Conservation (phyloP, 2,329 filamentous ascomycete species). For the Colletotrichum sp. region DNA sequence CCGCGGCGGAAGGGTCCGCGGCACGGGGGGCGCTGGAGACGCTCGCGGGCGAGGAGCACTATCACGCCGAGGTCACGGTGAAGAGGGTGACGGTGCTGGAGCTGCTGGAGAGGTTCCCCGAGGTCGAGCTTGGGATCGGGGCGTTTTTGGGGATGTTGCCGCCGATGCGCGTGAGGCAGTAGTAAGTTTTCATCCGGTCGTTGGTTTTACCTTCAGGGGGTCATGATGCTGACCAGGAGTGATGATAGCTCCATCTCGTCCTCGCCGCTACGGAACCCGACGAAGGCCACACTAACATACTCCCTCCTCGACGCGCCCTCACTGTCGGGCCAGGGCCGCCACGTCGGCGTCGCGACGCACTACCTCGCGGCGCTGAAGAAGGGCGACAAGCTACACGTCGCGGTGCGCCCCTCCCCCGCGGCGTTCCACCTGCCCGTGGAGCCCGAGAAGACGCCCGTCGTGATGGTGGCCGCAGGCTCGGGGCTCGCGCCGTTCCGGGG, state of each 20-base stretch:
- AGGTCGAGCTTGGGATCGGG: slow-evolving; percentile 58
- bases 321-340: slow-evolving; percentile 49
- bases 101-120: slow-evolving; percentile 61
- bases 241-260: slow-evolving; percentile 65
- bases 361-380: slow-evolving; percentile 58
- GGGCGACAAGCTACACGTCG: slow-evolving; percentile 52
- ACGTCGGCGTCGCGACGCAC: slow-evolving; percentile 64
- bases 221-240: neutral
- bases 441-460: slow-evolving; percentile 41
- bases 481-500: slow-evolving; percentile 36
- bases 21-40: slow-evolving; percentile 34
- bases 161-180: slow-evolving; percentile 55
- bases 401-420: slow-evolving; percentile 46
- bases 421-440: slow-evolving; percentile 47
- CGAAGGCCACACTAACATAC: slow-evolving; percentile 65
- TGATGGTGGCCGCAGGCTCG: slow-evolving; percentile 44
- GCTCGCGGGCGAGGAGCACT: slow-evolving; percentile 38
- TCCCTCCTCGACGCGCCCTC: slow-evolving; percentile 59
- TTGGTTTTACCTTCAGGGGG: neutral
- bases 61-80: slow-evolving; percentile 41
- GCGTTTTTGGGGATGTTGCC: slow-evolving; percentile 68
- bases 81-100: slow-evolving; percentile 63
- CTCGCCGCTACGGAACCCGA: slow-evolving; percentile 62
- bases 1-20: slow-evolving; percentile 33
- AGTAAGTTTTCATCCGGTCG: slow-evolving; percentile 19